Evolutionary conservation across 192 early-diverging fungal species (phyloP), one percentile per base, ranked within the genome.

Genomic region (Coemansia sp.): DNA sequence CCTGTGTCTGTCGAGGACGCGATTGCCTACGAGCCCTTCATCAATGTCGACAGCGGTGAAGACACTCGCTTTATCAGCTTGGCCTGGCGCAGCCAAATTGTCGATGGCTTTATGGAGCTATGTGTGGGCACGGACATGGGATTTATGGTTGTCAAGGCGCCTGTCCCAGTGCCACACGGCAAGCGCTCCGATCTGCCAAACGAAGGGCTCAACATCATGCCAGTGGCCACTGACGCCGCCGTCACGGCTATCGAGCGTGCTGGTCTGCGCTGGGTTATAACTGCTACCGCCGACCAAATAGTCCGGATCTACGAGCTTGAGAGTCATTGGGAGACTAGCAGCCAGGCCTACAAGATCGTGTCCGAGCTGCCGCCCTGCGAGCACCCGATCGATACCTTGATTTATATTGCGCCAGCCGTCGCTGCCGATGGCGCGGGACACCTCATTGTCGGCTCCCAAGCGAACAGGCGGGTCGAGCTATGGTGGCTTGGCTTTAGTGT

Each of bases 51-150:
- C 63, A 77, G 75, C 59, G 72, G 75, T 20, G 80, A 73, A 55
- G 80, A 82, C 52, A 70, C 80, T 18, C 68, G 66, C 13, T 82
- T 77, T 46, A 82, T 67, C 13, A 67, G 75, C 46, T 22, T 82
- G 72, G 75, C 80, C 6, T 82, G 80, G 80, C 68, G 80, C 49
- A 61, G 18, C 16, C 31, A 68, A 55, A 70, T 76, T 9, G 65
- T 63, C 12, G 66, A 70, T 29, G 62, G 55, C 46, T 66, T 69
- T 27, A 75, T 82, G 75, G 80, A 82, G 70, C 72, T 82, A 51
- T 77, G 75, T 46, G 75, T 82, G 4, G 74, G 80, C 43, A 82
- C 80, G 0, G 75, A 77, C 59, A 74, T 74, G 67, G 80, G 80
- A 3, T 77, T 82, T 36, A 75, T 82, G 75, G 62, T 69, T 8